Base-by-base conservation (phyloP, 768 basidiomycete species). In the Coprinopsis marcescibilis region DNA sequence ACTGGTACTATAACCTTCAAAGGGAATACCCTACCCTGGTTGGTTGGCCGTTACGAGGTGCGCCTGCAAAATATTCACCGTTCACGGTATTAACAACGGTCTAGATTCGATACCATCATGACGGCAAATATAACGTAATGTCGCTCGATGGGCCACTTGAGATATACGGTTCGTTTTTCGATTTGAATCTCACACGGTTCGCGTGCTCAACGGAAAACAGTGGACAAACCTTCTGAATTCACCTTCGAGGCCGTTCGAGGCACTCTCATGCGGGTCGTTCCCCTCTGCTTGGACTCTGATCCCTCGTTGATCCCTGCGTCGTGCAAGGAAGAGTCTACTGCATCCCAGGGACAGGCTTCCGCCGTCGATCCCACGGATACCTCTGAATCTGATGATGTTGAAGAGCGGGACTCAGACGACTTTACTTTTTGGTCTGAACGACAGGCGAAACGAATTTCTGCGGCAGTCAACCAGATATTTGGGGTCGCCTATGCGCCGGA, bases 91-190 rank as follows among this genome's bases (percentile, higher is more conserved):
- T 38, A 24, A 43, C 26, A n/a, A n/a, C 23, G 2, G 20, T 20
- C 36, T 51, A 88, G 86, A 71, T 86, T 50, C 83, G 91, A 2
- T 94, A 93, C 60, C 96, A 99, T 58, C 94, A 97, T 58, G 91
- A 96, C 62, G 93, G 92, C 39, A 97, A 94, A 63, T 89, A 99
- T 66, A 96, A 93, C 63, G 96, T 98, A 46, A 86, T 98, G 78
- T 79, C 81, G 44, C 59, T 85, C 43, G 82, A 87, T 39, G 87
- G 84, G 1, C 90, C 92, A 6, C 69, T 98, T 48, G 91, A 96
- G 60, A 83, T 99, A 25, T 89, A 81, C 51, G 87, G 95, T 92
- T 68, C 38, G 7, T 23, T 11, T 26, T 23, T 39, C 41, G 29
- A 27, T 33, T 21, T 50, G 23, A 20, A 21, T 32, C 37, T 42